A percentile compares a stretch with the other conserved stretches of the same genome.
Evolutionary conservation across 2,329 filamentous ascomycete genomes (phyloP).

Genomic region (Trichoderma sp.): DNA sequence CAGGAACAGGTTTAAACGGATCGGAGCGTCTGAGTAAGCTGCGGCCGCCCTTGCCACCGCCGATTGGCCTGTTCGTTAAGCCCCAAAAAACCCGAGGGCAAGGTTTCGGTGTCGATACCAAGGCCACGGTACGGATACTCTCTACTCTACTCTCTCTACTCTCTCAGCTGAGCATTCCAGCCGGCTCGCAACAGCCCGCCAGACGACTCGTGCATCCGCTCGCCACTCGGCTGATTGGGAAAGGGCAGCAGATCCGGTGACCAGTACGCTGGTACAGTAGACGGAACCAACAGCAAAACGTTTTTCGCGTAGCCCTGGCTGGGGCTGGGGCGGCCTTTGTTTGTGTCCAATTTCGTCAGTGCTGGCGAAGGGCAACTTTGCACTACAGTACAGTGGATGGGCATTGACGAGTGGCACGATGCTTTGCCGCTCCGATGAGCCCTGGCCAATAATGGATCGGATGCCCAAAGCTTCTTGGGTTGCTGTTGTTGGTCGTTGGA

Average conservation of each 20-base stretch:
- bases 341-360: neutral
- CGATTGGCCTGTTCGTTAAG: neutral
- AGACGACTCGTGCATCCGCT: neutral
- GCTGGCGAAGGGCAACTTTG: neutral
- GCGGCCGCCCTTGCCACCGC: neutral
- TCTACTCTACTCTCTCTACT: neutral
- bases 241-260: neutral
- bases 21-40: neutral
- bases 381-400: neutral
- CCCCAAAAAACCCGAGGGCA: neutral
- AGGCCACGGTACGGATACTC: slow-evolving; percentile 5
- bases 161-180: slow-evolving; percentile 13
- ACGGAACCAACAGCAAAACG: neutral
- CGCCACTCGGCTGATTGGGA: neutral
- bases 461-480: neutral
- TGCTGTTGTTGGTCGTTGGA: neutral
- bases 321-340: too few relatives aligned
- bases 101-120: slow-evolving; percentile 13
- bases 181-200: neutral
- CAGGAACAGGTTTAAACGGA: neutral
- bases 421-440: neutral
- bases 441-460: neutral
- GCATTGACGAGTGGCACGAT: neutral
- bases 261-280: neutral
- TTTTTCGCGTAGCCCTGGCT: neutral